Evolutionary conservation across 2,329 filamentous ascomycete species (phyloP), one percentile per base, ranked within the genome.

Genomic region (Hypoxylon sp.): DNA sequence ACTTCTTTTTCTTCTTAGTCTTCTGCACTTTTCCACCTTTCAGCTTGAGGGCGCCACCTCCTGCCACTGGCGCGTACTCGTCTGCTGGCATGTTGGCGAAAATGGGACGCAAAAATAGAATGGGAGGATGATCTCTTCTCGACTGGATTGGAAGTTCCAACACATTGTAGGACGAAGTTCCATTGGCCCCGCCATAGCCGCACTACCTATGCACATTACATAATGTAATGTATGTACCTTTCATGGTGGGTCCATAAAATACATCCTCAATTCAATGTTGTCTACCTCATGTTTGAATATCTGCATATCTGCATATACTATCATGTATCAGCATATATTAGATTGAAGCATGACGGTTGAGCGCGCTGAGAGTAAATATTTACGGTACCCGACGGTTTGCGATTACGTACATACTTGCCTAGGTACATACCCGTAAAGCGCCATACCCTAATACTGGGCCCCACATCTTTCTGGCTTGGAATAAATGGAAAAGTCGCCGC

Each of bases 11-110:
- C 78, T 90, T 91, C 76, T 91, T 89, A 72, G 88, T 83, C 76
- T 88, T 90, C 69, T 86, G 79, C 31, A 88, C 83, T 76, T 90
- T 90, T 69, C 84, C 87, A 76, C 94, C 94, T 83, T 98, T 98
- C 67, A 98, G 87, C 78, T 93, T 95, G 35, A 98, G 88, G 68
- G 91, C 91, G 74, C 94, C 94, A 76, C 91, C 89, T 64, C 89
- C 86, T 68, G 87, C 86, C 63, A 85, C 81, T 69, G 89, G 83
- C 53, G 86, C 81, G 83, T 97, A 97, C 74, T 97, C 93, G 79
- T 92, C 91, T 61, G 89, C 86, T 25, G 90, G 88, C 92, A 94
- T 94, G 50, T 60, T 70, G 49, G 67, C 13, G 48, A 42, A 22
- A 50, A 25, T 25, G 11, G 5, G 25, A 42, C 2, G 31, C 22